Evolutionary conservation across 108 stramenopile genomes (phyloP).

Genomic region (Skeletonema costatum): DNA sequence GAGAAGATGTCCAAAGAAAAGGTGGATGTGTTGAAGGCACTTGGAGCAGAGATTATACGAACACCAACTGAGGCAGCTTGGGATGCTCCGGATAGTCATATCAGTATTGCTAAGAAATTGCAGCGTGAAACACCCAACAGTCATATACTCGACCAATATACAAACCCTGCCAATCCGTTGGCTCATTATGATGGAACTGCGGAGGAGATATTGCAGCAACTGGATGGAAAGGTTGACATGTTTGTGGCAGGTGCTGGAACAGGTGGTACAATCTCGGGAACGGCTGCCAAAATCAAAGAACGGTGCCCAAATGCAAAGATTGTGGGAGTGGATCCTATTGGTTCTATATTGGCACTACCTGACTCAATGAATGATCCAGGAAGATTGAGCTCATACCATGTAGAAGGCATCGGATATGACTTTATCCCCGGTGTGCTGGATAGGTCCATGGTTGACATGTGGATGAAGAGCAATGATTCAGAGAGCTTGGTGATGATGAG

Average conservation of each 20-base stretch:
- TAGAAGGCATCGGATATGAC: constrained; percentile 96
- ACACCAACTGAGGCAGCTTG: constrained; percentile 92
- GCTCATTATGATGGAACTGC: constrained; percentile 95
- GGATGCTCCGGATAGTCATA: constrained; percentile 92
- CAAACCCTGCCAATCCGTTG: constrained; percentile 85
- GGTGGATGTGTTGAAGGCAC: constrained; percentile 90
- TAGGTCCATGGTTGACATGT: constrained; percentile 73
- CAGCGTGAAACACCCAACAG: constrained; percentile 87
- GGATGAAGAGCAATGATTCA: constrained; percentile 86
- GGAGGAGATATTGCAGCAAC: constrained; percentile 82
- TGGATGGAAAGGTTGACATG: constrained; percentile 85
- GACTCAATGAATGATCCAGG: constrained; percentile 84
- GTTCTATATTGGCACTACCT: constrained; percentile 79
- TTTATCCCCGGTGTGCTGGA: constrained; percentile 93
- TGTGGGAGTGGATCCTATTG: constrained; percentile 89
- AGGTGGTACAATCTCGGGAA: constrained; percentile 87
- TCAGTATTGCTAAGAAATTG: constrained; percentile 83
- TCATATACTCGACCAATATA: constrained; percentile 93
- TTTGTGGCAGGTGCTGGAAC: constrained; percentile 83
- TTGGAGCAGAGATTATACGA: constrained; percentile 92
- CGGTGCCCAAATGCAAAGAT: constrained; percentile 65
- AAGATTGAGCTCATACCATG: constrained; percentile 74
- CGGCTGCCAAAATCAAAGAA: constrained; percentile 86
- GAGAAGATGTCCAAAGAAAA: constrained; percentile 96
- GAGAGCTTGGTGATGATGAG: constrained; percentile 83